A percentile compares a stretch with the other conserved stretches of the same genome.
phyloP scores from a whole-genome alignment of 2,329 filamentous ascomycete genomes.

The Phialocephala sp. region DNA sequence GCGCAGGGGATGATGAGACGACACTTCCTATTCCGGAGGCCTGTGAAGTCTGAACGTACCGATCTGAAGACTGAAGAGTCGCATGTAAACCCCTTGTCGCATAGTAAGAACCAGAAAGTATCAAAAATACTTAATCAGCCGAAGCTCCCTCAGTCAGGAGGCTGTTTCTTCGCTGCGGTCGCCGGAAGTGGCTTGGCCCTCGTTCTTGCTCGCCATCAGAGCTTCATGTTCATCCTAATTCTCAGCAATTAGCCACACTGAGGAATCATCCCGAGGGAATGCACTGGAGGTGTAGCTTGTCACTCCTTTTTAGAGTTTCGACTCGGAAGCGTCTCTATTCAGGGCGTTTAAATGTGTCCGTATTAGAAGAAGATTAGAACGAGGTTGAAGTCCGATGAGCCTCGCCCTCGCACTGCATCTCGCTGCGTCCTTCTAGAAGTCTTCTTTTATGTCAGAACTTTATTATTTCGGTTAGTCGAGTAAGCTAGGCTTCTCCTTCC shows the following conservation, averaged over 20 bases:
- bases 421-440: neutral
- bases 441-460: neutral
- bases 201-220: neutral
- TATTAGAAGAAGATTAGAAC: constrained; percentile 1
- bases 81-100: neutral
- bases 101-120: neutral
- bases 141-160: constrained; percentile 12
- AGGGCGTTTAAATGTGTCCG: neutral
- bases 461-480: neutral
- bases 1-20: constrained; percentile 7
- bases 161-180: neutral
- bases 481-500: constrained; percentile 2
- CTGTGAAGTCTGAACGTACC: constrained; percentile 5
- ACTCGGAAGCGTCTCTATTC: neutral
- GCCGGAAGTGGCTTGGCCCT: neutral
- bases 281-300: neutral
- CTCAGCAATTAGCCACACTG: constrained; percentile 6
- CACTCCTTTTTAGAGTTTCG: neutral
- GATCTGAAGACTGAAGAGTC: constrained; percentile 1
- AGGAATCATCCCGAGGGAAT: constrained; percentile 8
- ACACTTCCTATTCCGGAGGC: constrained; percentile 3
- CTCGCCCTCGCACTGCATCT: constrained; percentile 1
- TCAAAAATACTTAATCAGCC: constrained; percentile 12
- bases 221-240: neutral
- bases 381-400: constrained; percentile 1